Base-by-base conservation (phyloP, 495 filamentous ascomycete genomes). In the Penicillium alfredii region DNA sequence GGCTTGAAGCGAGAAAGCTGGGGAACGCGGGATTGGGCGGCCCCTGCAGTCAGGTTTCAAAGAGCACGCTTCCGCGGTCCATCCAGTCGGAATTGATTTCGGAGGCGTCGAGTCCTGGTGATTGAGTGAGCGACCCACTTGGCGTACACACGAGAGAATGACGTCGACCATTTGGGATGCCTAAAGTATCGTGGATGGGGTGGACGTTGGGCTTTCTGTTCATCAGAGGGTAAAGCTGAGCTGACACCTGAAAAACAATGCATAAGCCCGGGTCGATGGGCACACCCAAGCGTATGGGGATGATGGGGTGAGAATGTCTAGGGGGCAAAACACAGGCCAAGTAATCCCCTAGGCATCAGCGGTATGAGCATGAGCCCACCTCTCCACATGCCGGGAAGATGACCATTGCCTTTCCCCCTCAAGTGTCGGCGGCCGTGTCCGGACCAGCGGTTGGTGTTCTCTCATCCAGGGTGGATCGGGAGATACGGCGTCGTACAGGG, bases 61-160 rank as follows among this genome's bases (percentile, higher is more conserved):
- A 53, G 43, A 18, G 29, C 25, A 35, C 36, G 11, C 13, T 21
- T 28, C 11, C 16, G 13, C 19, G 49, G 45, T 40, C 36, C 49
- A 28, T 30, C 47, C 52, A 55, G 52, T 56, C 49, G 52, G 52
- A 56, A 49, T 31, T 45, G 28, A 33, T 44, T 37, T 44, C 37
- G n/a, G 40, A 44, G 42, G 23, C 16, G n/a, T 47, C 33, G 40
- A 51, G 34, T 45, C 42, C 18, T 31, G 30, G 14, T 21, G 24
- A 25, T 28, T 35, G 18, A 24, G 40, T 21, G 47, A 47, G 41
- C 46, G 43, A 44, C 47, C 13, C 28, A n/a, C 26, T 11, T 26
- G n/a, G n/a, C n/a, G n/a, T n/a, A n/a, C 40, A 44, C 51, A 56
- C 53, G 53, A 54, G 50, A 38, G 30, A 28, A 56, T 56, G 53